A percentile compares a stretch with the other conserved stretches of the same genome.
These are phyloP conservation scores for Phytophthora tubulina DNA, from an alignment of 352 stramenopile genomes.

Conservation along the genomic window DNA sequence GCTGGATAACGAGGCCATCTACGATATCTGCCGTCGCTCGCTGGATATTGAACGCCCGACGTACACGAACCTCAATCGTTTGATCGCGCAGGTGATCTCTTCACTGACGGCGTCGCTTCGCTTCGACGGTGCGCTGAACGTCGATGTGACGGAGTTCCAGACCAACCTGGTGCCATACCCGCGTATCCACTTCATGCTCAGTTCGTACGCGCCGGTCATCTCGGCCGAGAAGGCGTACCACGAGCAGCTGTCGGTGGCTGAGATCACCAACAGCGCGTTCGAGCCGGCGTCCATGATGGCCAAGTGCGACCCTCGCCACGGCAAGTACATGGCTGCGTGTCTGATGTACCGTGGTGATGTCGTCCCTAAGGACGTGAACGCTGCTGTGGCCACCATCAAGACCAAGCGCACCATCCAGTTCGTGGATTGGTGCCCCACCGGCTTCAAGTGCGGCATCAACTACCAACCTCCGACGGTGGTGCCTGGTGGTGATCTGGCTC, in stretches of 20 bases:
- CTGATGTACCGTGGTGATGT: slow-evolving; percentile 98
- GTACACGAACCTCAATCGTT: slow-evolving; percentile 99
- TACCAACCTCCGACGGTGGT: slow-evolving; percentile 98
- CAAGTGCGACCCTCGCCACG: slow-evolving; percentile 99
- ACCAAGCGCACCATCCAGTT: slow-evolving; percentile 99
- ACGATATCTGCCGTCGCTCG: slow-evolving; percentile 43
- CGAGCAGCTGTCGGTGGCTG: slow-evolving; percentile 96
- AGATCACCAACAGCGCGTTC: slow-evolving; percentile 99
- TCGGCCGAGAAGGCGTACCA: slow-evolving; percentile 98
- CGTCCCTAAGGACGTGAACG: slow-evolving; percentile 95
- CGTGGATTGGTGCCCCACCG: slow-evolving; percentile 98
- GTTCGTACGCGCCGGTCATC: slow-evolving; percentile 98
- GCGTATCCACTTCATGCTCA: slow-evolving; percentile 99
- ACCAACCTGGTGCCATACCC: slow-evolving; percentile 99
- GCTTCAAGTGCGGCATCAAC: slow-evolving; percentile 97
- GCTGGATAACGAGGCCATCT: slow-evolving; percentile 44
- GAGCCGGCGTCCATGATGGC: slow-evolving; percentile 99
- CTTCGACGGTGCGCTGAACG: slow-evolving; percentile 98
- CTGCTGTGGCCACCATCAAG: slow-evolving; percentile 97
- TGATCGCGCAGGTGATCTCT: slow-evolving; percentile 98
- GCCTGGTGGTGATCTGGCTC: slow-evolving; percentile 96
- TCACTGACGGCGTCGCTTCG: slow-evolving; percentile 98
- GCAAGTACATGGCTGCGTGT: slow-evolving; percentile 99
- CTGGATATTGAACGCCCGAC: slow-evolving; percentile 97
- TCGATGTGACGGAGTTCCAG: slow-evolving; percentile 99